Conservation (phyloP, 768 basidiomycete genomes). For the Leccinum subtestaceum region DNA sequence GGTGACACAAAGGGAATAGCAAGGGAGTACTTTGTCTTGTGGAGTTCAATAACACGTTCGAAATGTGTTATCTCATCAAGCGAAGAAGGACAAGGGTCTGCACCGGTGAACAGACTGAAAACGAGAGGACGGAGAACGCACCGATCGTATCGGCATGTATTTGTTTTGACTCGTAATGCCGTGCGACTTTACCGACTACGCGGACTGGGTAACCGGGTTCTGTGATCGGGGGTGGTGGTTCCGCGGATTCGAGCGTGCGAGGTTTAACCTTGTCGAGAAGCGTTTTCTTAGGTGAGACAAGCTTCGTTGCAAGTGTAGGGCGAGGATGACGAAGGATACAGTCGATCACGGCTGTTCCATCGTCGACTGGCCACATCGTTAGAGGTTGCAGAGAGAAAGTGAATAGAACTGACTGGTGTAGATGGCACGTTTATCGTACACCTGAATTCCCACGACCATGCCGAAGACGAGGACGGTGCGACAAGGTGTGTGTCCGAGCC, state of each 20-base stretch:
- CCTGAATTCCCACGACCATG: slow-evolving; percentile 59
- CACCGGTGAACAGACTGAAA: no score
- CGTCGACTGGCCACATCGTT: slow-evolving; percentile 54
- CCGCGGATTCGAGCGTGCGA: neutral
- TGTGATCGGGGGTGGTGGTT: slow-evolving; percentile 38
- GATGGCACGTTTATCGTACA: slow-evolving; percentile 55
- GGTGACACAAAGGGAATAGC: slow-evolving; percentile 47
- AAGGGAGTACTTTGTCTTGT: slow-evolving; percentile 49
- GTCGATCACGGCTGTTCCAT: slow-evolving; percentile 72
- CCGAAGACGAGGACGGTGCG: slow-evolving; percentile 60
- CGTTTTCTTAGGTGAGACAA: slow-evolving; percentile 17
- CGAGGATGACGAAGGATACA: slow-evolving; percentile 49
- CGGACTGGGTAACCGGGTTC: slow-evolving; percentile 46
- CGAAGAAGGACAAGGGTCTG: no score
- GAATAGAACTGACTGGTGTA: slow-evolving; percentile 47
- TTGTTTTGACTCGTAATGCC: slow-evolving; percentile 41
- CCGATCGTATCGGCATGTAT: slow-evolving; percentile 32
- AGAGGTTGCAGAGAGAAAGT: neutral
- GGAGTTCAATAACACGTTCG: slow-evolving; percentile 49
- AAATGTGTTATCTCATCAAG: slow-evolving; percentile 62
- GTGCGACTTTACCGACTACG: slow-evolving; percentile 45
- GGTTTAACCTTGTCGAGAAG: slow-evolving; percentile 6
- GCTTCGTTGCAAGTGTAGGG: slow-evolving; percentile 20
- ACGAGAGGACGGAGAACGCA: no score
- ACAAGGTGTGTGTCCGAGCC: slow-evolving; percentile 72